A percentile compares a stretch with the other conserved stretches of the same genome.
phyloP scores from a whole-genome alignment of 441 rosid species.

The Euphorbia schlechtendalii region DNA sequence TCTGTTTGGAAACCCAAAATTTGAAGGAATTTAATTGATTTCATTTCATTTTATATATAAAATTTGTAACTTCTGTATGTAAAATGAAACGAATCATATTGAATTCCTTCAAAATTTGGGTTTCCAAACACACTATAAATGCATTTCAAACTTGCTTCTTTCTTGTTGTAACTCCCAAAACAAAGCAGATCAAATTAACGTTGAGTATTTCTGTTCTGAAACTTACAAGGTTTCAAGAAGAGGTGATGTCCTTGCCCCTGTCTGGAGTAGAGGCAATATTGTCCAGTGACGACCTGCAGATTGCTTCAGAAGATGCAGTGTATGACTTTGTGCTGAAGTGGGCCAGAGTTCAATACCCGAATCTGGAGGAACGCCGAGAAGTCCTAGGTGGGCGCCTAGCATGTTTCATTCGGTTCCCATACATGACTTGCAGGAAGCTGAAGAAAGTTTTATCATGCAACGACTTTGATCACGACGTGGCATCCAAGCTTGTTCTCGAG shows the following conservation, averaged over 20 bases:
- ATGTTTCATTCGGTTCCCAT: constrained; percentile 67
- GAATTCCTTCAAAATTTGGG: no score
- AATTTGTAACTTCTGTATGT: no score
- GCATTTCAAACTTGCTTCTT: no score
- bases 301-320: constrained; percentile 65
- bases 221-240: constrained; percentile 39
- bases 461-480: constrained; percentile 53
- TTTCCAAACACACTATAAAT: no score
- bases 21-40: no score
- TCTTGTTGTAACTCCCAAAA: no score
- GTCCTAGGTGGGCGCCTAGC: constrained; percentile 53
- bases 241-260: constrained; percentile 64
- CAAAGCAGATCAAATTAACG: no score
- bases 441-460: constrained; percentile 57
- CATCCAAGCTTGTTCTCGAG: constrained; percentile 60
- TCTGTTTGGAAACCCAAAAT: no score
- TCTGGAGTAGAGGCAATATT: constrained; percentile 70
- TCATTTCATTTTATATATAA: no score
- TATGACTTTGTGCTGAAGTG: constrained; percentile 69
- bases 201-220: not conserved
- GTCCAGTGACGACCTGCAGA: constrained; percentile 55
- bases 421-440: constrained; percentile 68
- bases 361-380: constrained; percentile 55
- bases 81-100: no score
- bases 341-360: constrained; percentile 59